Base-by-base conservation (phyloP, 305 asterid species). In the Andrographis paniculata region DNA sequence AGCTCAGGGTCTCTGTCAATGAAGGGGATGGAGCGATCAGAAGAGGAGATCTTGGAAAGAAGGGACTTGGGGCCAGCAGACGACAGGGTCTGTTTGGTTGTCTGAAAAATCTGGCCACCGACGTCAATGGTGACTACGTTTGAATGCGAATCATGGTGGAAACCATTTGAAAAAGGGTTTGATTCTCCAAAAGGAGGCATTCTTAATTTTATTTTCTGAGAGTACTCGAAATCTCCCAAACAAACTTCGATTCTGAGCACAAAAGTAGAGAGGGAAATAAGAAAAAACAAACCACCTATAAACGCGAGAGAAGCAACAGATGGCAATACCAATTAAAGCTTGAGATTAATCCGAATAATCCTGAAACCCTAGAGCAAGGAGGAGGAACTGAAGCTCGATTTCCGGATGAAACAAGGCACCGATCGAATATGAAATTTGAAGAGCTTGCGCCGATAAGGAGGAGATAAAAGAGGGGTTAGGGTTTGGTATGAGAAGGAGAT, bases 71-170 rank as follows among this genome's bases (percentile, higher is more conserved):
- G 42, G 23, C 96, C 94, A 14, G 92, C 83, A 4, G 70, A 56
- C 14, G 82, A 60, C 12, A 87, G 79, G 57, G 99, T 87, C 61
- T 91, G 95, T 63, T 70, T 69, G 20, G 96, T 83, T 1, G 96
- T 91, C 39, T 87, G 96, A 50, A 91, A 91, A 66, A 80, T 69
- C 69, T 80, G 85, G 16, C 99, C 99, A 4, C 99, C 99, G 0
- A 86, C 99, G 33, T 91, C 88, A 36, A 91, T 79, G 17, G 93
- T 75, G 3, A 83, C 78, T 4, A 83, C 53, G 64, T 73, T 71
- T 0, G 95, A 69, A 45, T 52, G 63, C 23, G 87, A 67, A 45
- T 65, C 77, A 12, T 37, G 65, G 16, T 13, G 16, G 17, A 37
- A 14, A 2, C 42, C 42, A 37, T 37, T 37, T 3, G 42, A 13